A percentile compares a stretch with the other conserved stretches of the same genome.
Evolutionary conservation across 306 rosid genomes (phyloP).

Genomic region (Geum urbanum): DNA sequence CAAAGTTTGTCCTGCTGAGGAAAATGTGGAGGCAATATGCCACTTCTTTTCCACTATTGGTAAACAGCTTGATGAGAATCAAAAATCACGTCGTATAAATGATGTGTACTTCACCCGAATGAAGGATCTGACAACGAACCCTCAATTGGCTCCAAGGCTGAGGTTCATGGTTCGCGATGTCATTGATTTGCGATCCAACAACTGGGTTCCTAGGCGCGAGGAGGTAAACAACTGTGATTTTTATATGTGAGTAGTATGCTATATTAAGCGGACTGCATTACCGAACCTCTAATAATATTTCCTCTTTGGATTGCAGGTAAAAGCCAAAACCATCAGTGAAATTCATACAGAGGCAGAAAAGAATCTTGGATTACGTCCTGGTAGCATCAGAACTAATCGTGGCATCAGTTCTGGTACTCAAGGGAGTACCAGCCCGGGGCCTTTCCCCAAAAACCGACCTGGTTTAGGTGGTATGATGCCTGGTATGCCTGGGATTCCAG

Average conservation of each 20-base stretch:
- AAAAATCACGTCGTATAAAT: conserved; percentile 72
- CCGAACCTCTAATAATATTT: neutral
- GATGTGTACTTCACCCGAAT: conserved; percentile 65
- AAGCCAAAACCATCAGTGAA: conserved; percentile 91
- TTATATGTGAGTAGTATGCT: neutral
- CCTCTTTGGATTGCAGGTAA: conserved; percentile 44
- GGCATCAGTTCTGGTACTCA: conserved; percentile 45
- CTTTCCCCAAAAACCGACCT: conserved; percentile 62
- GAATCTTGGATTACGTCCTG: conserved; percentile 94
- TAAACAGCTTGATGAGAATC: conserved; percentile 85
- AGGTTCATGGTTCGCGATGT: conserved; percentile 88
- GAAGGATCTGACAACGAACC: conserved; percentile 66
- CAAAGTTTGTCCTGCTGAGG: conserved; percentile 88
- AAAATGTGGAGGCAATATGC: conserved; percentile 96
- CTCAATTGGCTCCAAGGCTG: conserved; percentile 75
- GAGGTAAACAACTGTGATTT: conserved; percentile 52
- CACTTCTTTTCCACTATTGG: conserved; percentile 94
- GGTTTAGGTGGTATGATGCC: conserved; percentile 98
- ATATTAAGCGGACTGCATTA: neutral
- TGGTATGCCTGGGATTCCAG: conserved; percentile 99
- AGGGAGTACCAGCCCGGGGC: conserved; percentile 60
- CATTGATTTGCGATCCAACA: conserved; percentile 73
- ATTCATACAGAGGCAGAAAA: conserved; percentile 96
- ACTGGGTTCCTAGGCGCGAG: conserved; percentile 97
- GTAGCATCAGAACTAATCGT: conserved; percentile 73